Base-by-base conservation (phyloP, 2,329 filamentous ascomycete genomes). In the Diaporthe amygdali region DNA sequence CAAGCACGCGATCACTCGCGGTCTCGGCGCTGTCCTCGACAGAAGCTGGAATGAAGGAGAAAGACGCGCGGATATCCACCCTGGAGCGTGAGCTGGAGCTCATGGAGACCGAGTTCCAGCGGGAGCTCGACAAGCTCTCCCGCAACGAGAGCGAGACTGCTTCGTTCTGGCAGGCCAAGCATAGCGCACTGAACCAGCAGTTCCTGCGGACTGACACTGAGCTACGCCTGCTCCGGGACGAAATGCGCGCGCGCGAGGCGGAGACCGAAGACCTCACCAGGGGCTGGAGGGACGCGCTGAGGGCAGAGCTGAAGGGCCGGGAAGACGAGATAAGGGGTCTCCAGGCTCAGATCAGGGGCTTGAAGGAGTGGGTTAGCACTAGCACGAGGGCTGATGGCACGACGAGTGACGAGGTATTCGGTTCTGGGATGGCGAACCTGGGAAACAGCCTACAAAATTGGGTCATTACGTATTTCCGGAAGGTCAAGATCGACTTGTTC, bases 391-490 rank as follows among this genome's bases (percentile, higher is more conserved):
- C 86, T 63, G 89, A 90, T 37, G 88, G 88, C 27, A 88, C 91
- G 77, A 84, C 82, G n/a, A 90, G 91, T 78, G 92, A 94, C 76
- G 90, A 92, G 79, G 89, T 90, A 14, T 88, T 94, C 77, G 87
- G 84, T 2, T 89, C 92, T 64, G 84, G 86, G 12, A 89, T 93
- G 84, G 84, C 86, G 63, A 85, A 87, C 70, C 79, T 94, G 56
- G 88, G 89, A 25, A 92, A 93, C 76, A 88, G 91, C 30, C 81
- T 93, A 75, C 91, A 94, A 81, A 93, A 94, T 76, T 94, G 92
- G 92, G 88, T 92, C 4, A 90, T 94, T 75, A 87, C 88, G 32
- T 89, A 92, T 77, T 94, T 92, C 74, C 86, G 92, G 66, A 88
- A 88, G 73, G 85, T 87, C 15, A 92, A 87, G 81, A 80, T 92